Percentiles rank a stretch among this genome's conserved stretches.
These are phyloP conservation scores for Fusarium globosum DNA, from an alignment of 2,329 filamentous ascomycete genomes.

Conservation along the genomic window DNA sequence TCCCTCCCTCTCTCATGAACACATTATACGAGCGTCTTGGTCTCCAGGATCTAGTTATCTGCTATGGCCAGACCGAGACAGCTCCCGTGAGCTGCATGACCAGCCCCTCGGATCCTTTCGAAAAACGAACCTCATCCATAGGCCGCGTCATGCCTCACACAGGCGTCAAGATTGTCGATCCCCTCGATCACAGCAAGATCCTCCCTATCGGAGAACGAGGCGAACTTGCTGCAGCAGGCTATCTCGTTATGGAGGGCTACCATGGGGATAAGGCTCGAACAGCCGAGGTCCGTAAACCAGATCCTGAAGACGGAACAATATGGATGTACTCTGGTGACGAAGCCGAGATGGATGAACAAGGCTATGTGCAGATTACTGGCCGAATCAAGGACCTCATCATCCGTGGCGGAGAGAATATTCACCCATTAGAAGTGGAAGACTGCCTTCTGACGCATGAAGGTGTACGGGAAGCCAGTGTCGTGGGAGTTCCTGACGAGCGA, in stretches of 20 bases:
- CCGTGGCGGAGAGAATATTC: slow-evolving; percentile 93
- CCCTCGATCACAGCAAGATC: slow-evolving; percentile 66
- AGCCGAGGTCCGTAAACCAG: slow-evolving; percentile 67
- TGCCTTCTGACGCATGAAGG: slow-evolving; percentile 78
- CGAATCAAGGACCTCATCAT: slow-evolving; percentile 97
- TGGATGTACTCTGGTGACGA: slow-evolving; percentile 98
- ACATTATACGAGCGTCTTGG: slow-evolving; percentile 79
- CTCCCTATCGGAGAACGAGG: slow-evolving; percentile 75
- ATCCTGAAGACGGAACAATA: slow-evolving; percentile 61
- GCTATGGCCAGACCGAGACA: slow-evolving; percentile 97
- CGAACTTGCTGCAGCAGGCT: slow-evolving; percentile 86
- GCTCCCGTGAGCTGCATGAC: slow-evolving; percentile 85
- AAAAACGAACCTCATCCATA: slow-evolving; percentile 79
- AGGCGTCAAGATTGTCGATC: slow-evolving; percentile 77
- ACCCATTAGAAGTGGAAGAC: slow-evolving; percentile 92
- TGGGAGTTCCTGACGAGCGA: slow-evolving; percentile 82
- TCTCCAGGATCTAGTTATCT: slow-evolving; percentile 85
- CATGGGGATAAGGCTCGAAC: slow-evolving; percentile 80
- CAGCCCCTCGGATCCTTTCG: slow-evolving; percentile 76
- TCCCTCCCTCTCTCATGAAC: slow-evolving; percentile 84
- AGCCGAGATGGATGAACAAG: slow-evolving; percentile 82
- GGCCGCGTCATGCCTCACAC: slow-evolving; percentile 89
- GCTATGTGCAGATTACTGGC: slow-evolving; percentile 89
- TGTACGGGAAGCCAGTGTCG: slow-evolving; percentile 82
- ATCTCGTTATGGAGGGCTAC: slow-evolving; percentile 91